phyloP scores from a whole-genome alignment of 805 yeast species.

The Monosporozyma siamensis region DNA sequence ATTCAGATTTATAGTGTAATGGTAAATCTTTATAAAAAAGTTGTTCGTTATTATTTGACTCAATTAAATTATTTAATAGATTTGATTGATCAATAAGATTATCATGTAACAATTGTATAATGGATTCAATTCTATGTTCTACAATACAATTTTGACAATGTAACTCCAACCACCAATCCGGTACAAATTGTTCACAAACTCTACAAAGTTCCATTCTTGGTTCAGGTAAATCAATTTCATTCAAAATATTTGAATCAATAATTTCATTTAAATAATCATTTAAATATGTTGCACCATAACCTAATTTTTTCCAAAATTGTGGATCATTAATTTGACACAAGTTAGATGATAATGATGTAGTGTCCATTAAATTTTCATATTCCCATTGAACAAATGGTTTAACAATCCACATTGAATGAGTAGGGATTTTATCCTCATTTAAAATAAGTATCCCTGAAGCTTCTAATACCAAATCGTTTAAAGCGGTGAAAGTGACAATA shows the following conservation, averaged over 20 bases:
- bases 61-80: constrained; percentile 30
- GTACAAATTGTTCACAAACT: constrained; percentile 84
- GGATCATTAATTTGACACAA: constrained; percentile 24
- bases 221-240: constrained; percentile 58
- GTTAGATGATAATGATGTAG: constrained; percentile 38
- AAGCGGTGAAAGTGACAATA: constrained; percentile 57
- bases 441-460: constrained; percentile 88
- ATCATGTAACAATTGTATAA: constrained; percentile 68
- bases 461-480: constrained; percentile 58
- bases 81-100: constrained; percentile 59
- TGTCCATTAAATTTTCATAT: constrained; percentile 23
- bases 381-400: constrained; percentile 46
- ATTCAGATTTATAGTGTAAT: constrained; percentile 11
- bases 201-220: constrained; percentile 80
- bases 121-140: constrained; percentile 76
- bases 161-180: constrained; percentile 92
- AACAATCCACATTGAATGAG: constrained; percentile 89
- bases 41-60: constrained; percentile 10
- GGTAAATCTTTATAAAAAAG: constrained; percentile 52
- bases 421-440: constrained; percentile 40
- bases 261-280: constrained; percentile 56
- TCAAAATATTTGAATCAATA: constrained; percentile 47
- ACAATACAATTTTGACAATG: constrained; percentile 82
- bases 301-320: constrained; percentile 57
- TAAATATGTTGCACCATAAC: constrained; percentile 82